phyloP scores from a whole-genome alignment of 2,329 filamentous ascomycete genomes.

The Drechmeria coniospora region DNA sequence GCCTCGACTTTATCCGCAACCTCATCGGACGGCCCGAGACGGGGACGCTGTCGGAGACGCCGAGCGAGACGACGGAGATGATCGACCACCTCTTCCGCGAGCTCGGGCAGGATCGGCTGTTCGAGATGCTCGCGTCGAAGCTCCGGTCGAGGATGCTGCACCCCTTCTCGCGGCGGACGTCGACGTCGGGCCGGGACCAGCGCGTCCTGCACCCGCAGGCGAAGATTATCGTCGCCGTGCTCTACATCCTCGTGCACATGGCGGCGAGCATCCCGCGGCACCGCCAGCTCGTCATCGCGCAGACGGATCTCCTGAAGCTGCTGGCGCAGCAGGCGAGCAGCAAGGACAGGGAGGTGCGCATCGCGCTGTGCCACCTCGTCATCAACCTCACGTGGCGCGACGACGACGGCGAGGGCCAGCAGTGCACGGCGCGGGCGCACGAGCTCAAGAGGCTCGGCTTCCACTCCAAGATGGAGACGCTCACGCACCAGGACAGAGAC shows the following conservation, averaged over 20 bases:
- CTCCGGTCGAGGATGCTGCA: constrained; percentile 46
- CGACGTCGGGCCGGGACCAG: constrained; percentile 20
- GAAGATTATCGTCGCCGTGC: constrained; percentile 63
- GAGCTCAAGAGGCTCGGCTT: constrained; percentile 62
- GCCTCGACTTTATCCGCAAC: constrained; percentile 78
- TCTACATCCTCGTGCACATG: constrained; percentile 76
- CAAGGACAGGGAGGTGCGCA: constrained; percentile 56
- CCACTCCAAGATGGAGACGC: constrained; percentile 44
- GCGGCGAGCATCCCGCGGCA: constrained; percentile 69
- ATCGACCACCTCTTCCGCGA: constrained; percentile 70
- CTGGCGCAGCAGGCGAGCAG: constrained; percentile 61
- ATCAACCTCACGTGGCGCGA: constrained; percentile 79
- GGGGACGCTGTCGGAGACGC: constrained; percentile 33
- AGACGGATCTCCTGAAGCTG: constrained; percentile 59
- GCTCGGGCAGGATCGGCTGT: constrained; percentile 62
- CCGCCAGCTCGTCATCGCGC: constrained; percentile 60
- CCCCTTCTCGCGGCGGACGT: constrained; percentile 30
- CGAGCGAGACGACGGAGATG: constrained; percentile 48
- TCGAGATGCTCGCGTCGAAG: constrained; percentile 68
- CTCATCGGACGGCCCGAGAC: constrained; percentile 50
- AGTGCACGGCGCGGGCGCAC: constrained; percentile 49
- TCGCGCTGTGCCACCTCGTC: constrained; percentile 67
- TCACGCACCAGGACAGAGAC: constrained; percentile 53
- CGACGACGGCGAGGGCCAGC: constrained; percentile 48
- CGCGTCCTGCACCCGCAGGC: constrained; percentile 40